A percentile compares a stretch with the other conserved stretches of the same genome.
Conservation (phyloP, 164 flowering plant species). For the Hamamelis virginiana region DNA sequence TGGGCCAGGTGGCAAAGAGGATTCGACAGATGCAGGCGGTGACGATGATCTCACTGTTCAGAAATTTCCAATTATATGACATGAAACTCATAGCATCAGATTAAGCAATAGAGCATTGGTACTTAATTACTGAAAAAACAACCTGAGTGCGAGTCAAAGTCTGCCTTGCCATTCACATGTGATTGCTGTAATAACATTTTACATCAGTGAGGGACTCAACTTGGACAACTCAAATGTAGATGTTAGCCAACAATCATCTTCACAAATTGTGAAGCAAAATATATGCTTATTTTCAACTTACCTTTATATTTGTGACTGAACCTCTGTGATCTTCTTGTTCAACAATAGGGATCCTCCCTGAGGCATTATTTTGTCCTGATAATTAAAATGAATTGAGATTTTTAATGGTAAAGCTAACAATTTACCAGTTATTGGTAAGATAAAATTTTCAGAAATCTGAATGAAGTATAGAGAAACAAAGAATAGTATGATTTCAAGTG, state of each 20-base stretch:
- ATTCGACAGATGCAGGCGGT: constrained; percentile 58
- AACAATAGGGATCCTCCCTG: constrained; percentile 18
- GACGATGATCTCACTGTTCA: constrained; percentile 70
- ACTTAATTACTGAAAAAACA: constrained; percentile 5
- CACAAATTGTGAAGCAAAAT: neutral
- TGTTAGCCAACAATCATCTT: neutral
- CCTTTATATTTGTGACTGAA: constrained; percentile 37
- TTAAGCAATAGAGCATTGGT: neutral
- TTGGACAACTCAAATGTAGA: neutral
- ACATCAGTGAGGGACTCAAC: neutral
- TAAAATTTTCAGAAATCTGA: neutral
- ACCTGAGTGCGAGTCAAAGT: constrained; percentile 58
- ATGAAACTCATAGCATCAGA: neutral
- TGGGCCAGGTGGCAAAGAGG: constrained; percentile 67
- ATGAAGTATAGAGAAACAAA: neutral
- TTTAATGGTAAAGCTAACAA: neutral
- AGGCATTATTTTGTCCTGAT: constrained; percentile 39
- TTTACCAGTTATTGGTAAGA: neutral
- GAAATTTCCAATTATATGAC: constrained; percentile 5
- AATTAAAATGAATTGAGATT: constrained; percentile 8
- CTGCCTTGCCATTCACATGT: constrained; percentile 49
- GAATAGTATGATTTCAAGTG: neutral
- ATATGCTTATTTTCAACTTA: constrained; percentile 18
- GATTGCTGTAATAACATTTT: constrained; percentile 40
- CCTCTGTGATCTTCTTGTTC: constrained; percentile 41